Percentiles rank a stretch among this genome's conserved stretches.
phyloP scores from a whole-genome alignment of 2,329 filamentous ascomycete species.

The Pyricularia grisea region DNA sequence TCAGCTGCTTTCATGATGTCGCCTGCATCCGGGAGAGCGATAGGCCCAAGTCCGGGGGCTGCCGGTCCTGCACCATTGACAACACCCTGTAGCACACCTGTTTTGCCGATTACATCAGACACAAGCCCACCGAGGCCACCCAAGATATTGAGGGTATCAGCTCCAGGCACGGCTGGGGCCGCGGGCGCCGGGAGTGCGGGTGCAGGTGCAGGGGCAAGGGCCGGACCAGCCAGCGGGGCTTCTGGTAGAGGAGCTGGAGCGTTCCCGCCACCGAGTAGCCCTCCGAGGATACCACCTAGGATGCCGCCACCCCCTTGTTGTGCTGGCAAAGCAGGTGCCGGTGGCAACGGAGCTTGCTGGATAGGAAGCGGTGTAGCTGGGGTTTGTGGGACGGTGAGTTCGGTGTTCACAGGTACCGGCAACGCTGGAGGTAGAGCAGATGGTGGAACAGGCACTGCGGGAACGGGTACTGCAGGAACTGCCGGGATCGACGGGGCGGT shows the following conservation, averaged over 20 bases:
- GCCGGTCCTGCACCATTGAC: neutral
- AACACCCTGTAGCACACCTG: neutral
- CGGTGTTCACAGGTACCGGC: neutral
- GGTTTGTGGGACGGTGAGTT: neutral
- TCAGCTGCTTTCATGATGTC: conserved; percentile 3
- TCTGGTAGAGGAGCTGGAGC: neutral
- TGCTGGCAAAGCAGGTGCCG: neutral
- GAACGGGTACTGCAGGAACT: neutral
- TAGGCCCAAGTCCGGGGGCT: neutral
- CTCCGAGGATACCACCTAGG: neutral
- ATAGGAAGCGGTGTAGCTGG: neutral
- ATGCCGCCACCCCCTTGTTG: neutral
- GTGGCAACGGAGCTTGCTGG: neutral
- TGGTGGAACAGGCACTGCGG: neutral
- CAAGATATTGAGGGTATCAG: neutral
- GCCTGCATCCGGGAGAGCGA: conserved; percentile 1
- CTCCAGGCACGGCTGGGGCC: neutral
- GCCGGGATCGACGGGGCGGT: neutral
- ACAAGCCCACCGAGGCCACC: conserved; percentile 5
- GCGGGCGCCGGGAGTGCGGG: neutral
- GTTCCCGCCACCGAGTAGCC: neutral
- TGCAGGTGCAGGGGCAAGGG: neutral
- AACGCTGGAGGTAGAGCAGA: neutral
- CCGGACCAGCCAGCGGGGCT: neutral
- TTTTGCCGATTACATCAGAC: neutral